Evolutionary conservation across 139 green algal genomes (phyloP), one percentile per base, ranked within the genome.

Genomic region (Picochlorum costavermella): DNA sequence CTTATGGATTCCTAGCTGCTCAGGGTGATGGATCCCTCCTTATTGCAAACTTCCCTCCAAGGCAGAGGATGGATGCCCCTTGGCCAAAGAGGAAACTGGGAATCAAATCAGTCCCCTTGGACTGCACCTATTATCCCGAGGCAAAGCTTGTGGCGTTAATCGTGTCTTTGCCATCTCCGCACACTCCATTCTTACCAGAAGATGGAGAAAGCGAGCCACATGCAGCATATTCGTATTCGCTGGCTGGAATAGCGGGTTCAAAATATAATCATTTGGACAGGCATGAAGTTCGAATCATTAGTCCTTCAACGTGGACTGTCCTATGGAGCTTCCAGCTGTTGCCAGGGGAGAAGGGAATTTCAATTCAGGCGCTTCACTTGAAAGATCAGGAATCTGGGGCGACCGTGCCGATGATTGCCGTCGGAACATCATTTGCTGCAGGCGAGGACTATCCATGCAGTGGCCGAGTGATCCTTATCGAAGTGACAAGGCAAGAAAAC

Each of bases 371-470:
- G 1, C 77, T 87, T 23, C 67, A 73, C n/a, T 57, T 93, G 62
- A 48, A 59, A 3, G 74, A 88, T 64, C 44, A 31, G 2, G 28
- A 37, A 26, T 83, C 72, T 11, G 80, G 61, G 14, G 46, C 60
- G 48, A 79, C 55, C 8, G 63, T 82, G 23, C 65, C 81, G 31
- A 48, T 91, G 31, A 53, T 90, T 64, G 78, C 77, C 6, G 74
- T 88, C 23, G 79, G 81, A 12, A 79, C 75, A 14, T 67, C 57
- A 28, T 75, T 69, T 13, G 29, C 26, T 45, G 65, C 67, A 64
- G 90, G 90, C 1, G 90, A 96, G 74, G 90, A 96, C 75, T 88
- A 86, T 68, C 85, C 90, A 9, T 84, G 76, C 60, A 70, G 78
- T 28, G 90, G 90, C 11, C 70, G 90, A 2, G 66, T 96, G 26